phyloP scores from a whole-genome alignment of 805 yeast genomes.

The Yarrowia hollandica region DNA sequence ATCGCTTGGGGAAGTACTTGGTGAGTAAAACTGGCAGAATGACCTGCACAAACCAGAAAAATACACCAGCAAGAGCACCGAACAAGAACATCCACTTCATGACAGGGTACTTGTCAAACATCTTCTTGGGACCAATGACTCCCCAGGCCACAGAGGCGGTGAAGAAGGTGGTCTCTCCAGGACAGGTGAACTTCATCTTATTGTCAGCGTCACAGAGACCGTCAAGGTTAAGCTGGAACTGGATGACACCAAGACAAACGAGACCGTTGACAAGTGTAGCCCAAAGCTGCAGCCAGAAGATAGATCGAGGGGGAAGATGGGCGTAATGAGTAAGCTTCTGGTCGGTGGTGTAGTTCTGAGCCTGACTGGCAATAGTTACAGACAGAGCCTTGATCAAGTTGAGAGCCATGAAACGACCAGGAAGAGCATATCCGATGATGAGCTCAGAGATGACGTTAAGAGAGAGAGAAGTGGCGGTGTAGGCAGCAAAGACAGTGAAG shows the following conservation, averaged over 20 bases:
- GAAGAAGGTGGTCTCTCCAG: slow-evolving; percentile 48
- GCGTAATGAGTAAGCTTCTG: slow-evolving; percentile 62
- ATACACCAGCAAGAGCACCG: slow-evolving; percentile 36
- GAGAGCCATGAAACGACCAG: slow-evolving; percentile 58
- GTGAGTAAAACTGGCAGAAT: slow-evolving; percentile 32
- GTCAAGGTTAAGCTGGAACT: slow-evolving; percentile 41
- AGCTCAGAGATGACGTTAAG: slow-evolving; percentile 63
- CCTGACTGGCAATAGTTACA: slow-evolving; percentile 54
- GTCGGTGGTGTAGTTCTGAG: slow-evolving; percentile 57
- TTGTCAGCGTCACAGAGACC: slow-evolving; percentile 36
- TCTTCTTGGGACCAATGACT: slow-evolving; percentile 51
- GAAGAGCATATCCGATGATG: slow-evolving; percentile 65
- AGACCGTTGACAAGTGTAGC: slow-evolving; percentile 45
- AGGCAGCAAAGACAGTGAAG: slow-evolving; percentile 60
- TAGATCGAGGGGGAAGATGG: slow-evolving; percentile 58
- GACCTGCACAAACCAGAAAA: slow-evolving; percentile 21
- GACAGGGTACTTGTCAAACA: slow-evolving; percentile 42
- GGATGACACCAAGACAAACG: slow-evolving; percentile 40
- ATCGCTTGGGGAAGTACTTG: slow-evolving; percentile 12
- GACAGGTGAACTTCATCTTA: slow-evolving; percentile 39
- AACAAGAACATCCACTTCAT: slow-evolving; percentile 34
- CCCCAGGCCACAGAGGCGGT: slow-evolving; percentile 52
- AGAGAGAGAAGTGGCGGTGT: slow-evolving; percentile 58
- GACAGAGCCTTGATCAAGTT: slow-evolving; percentile 52
- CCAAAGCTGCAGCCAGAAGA: slow-evolving; percentile 52